Conservation (phyloP, 2,329 filamentous ascomycete genomes). For the Pezicula rhizophila region DNA sequence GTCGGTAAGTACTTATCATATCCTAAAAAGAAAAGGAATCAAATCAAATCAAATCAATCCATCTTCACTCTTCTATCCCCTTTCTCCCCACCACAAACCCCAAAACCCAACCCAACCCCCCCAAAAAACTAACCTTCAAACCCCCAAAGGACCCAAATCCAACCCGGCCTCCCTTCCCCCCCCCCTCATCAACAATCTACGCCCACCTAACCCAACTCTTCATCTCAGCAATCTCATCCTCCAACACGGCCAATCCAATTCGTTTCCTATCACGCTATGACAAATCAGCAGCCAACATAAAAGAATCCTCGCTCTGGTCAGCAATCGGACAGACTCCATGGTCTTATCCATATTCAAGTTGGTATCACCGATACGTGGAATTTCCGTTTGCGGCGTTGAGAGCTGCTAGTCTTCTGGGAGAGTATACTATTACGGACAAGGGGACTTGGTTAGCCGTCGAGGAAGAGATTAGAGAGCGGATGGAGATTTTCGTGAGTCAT, state of each 20-base stretch:
- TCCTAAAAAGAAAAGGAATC: neutral
- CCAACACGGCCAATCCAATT: conserved; percentile 27
- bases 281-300: conserved; percentile 44
- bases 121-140: neutral
- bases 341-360: conserved; percentile 36
- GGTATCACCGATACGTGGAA: conserved; percentile 41
- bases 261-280: conserved; percentile 40
- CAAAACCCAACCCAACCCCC: no score
- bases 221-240: conserved; percentile 28
- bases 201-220: conserved; percentile 30
- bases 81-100: no score
- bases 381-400: conserved; percentile 40
- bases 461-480: conserved; percentile 26
- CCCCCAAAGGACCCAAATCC: conserved; percentile 14
- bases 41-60: neutral
- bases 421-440: conserved; percentile 42
- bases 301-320: conserved; percentile 39
- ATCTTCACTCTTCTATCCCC: neutral
- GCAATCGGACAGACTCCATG: conserved; percentile 41
- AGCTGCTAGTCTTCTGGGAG: conserved; percentile 33
- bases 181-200: conserved; percentile 17
- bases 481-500: conserved; percentile 27
- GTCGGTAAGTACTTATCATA: conserved; percentile 27
- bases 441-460: conserved; percentile 38
- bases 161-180: conserved; percentile 30